Evolutionary conservation across 768 basidiomycete genomes (phyloP), one percentile per base, ranked within the genome.

Genomic region (Dacryopinax spathularia): DNA sequence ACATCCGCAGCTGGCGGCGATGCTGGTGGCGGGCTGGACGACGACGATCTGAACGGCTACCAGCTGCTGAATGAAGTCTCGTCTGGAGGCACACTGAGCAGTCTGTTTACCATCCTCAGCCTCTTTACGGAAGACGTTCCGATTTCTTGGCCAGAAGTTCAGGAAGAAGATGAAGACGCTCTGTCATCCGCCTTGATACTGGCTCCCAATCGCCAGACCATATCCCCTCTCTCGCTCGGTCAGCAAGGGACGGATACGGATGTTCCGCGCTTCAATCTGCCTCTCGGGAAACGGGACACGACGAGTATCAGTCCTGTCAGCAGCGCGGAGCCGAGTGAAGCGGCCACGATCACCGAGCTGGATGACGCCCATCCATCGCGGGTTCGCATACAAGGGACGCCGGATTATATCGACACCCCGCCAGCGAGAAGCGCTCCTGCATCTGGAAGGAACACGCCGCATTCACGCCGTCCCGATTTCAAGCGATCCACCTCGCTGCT

Each of bases 41-140:
- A 86, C 62, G 89, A 90, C 70, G 86, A 89, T 61, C 88, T 90
- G 82, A 95, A 96, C 67, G 94, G 95, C 1, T 97, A 93, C 74
- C 92, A 98, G 70, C 78, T 98, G 6, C 80, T 99, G 36, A 99
- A 98, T 71, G 92, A 97, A 76, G 96, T 99, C 31, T 87, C 91
- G 60, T 89, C 87, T 33, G 95, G 96, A 3, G 96, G 96, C 20
- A 99, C 93, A 0, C 78, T 99, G 13, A 95, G 91, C 27, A 94
- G 91, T 70, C 79, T 98, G 37, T 99, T 99, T 76, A 97, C 93
- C 5, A 99, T 99, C 72, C 81, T 99, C 59, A 88, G 88, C 66
- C 82, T 99, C 56, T 98, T 99, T 77, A 99, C 96, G 4, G 95
- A 97, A 74, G 85, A 92, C 71, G 84, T 92, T 66, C 86, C 88